Evolutionary conservation across 176 grass and related monocot genomes (phyloP).

Genomic region (Zoysia japonica): DNA sequence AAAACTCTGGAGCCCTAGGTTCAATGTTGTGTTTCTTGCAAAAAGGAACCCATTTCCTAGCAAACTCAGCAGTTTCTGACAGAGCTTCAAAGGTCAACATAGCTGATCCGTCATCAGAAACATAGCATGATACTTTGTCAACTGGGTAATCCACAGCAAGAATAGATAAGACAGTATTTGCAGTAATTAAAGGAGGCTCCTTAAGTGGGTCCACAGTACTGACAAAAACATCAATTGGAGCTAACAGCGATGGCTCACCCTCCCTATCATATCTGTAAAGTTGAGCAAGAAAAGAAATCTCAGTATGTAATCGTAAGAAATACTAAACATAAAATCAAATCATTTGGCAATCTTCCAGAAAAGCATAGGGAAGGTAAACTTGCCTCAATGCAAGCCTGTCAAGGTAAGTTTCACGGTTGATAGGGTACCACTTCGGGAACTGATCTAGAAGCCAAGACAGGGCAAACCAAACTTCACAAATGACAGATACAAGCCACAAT

Average conservation of each 20-base stretch:
- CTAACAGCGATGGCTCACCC: conserved; percentile 78
- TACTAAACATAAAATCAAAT: neutral
- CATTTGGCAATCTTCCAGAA: conserved; percentile 1
- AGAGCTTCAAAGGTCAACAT: conserved; percentile 91
- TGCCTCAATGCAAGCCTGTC: conserved; percentile 85
- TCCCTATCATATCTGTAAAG: conserved; percentile 82
- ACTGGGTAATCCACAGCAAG: conserved; percentile 90
- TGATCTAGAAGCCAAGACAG: conserved; percentile 96
- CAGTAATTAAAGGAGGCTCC: conserved; percentile 85
- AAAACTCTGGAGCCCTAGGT: conserved; percentile 93
- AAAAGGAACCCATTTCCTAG: conserved; percentile 94
- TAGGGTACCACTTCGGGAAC: conserved; percentile 89
- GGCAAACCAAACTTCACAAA: conserved; percentile 97
- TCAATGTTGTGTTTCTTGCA: conserved; percentile 91
- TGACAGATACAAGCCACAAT: conserved; percentile 91
- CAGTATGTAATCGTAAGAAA: neutral
- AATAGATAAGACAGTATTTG: conserved; percentile 87
- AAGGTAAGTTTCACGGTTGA: conserved; percentile 91
- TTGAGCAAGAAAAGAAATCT: neutral
- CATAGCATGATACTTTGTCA: conserved; percentile 96
- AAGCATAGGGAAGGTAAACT: conserved; percentile 10
- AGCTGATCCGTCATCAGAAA: conserved; percentile 95
- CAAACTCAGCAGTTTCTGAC: conserved; percentile 89
- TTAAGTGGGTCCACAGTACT: conserved; percentile 94
- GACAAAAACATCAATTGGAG: conserved; percentile 89